Evolutionary conservation across 2,329 filamentous ascomycete species (phyloP).

Genomic region (Tympanopsis confertula): DNA sequence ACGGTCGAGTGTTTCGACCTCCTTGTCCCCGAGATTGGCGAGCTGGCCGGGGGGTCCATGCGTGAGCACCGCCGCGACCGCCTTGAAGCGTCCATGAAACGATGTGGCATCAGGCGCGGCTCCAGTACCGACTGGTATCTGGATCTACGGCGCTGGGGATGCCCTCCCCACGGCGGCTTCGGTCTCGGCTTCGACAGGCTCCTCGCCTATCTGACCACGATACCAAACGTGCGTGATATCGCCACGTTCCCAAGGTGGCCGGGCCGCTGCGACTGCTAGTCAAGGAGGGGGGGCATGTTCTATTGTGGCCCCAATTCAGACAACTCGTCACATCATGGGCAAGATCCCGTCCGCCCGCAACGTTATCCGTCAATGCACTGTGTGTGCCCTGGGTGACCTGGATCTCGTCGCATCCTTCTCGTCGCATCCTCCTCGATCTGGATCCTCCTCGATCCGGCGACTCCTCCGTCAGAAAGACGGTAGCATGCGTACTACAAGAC

Average conservation of each 20-base stretch:
- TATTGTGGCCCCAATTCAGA: no score
- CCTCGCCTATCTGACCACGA: not conserved
- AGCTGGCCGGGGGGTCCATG: constrained; percentile 59
- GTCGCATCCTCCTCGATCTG: no score
- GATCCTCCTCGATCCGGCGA: no score
- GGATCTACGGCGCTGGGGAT: constrained; percentile 59
- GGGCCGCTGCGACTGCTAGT: not conserved
- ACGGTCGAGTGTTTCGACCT: constrained; percentile 66
- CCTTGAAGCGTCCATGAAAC: constrained; percentile 47
- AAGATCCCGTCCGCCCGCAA: no score
- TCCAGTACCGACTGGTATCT: constrained; percentile 57
- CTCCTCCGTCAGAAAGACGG: no score
- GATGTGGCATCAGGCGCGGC: constrained; percentile 22
- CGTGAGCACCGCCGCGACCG: constrained; percentile 53
- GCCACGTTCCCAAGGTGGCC: not conserved
- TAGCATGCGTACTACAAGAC: no score
- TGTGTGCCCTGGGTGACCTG: no score
- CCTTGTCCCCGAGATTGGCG: constrained; percentile 55
- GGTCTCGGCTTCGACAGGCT: constrained; percentile 53
- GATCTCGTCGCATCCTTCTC: no score
- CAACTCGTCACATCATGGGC: no score
- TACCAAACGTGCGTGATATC: not conserved
- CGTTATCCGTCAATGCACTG: no score
- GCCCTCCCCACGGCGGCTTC: constrained; percentile 62
- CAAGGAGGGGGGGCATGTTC: no score